Evolutionary conservation across 2,329 filamentous ascomycete species (phyloP), one percentile per base, ranked within the genome.

Genomic region (Alternaria sp.): DNA sequence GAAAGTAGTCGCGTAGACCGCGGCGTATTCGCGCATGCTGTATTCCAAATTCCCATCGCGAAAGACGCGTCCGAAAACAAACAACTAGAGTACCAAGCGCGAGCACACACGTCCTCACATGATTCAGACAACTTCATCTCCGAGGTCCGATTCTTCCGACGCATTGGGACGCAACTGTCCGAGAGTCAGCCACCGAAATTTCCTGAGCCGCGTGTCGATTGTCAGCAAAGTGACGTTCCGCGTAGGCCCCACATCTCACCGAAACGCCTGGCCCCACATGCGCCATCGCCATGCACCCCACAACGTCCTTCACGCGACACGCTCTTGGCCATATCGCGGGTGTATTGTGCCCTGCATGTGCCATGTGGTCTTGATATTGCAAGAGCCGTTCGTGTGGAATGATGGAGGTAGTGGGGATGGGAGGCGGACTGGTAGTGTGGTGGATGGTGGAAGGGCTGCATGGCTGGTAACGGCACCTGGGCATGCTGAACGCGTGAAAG

Each of bases 261-360:
- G 37, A n/a, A 41, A 41, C 37, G 37, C 37, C 8, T 18, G n/a
- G 71, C 71, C 71, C 71, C 71, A 73, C 70, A 71, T 71, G 47
- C 51, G 51, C 41, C 54, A 55, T 37, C 20, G 3, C 1, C 6
- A 53, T 37, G 45, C 30, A 55, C 53, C 53, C 60, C 50, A 63
- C 55, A 37, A 37, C 55, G 20, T 44, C 57, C 33, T 45, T 55
- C 46, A 47, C 45, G 30, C 61, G 41, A 60, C 61, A 2, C 6
- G 25, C 6, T 33, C 44, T 28, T 56, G 28, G 50, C 58, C 26
- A 54, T 33, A 20, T 26, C 23, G 20, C 26, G 28, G 46, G n/a
- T 51, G 28, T 28, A 44, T 20, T 23, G 56, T 37, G 30, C 23
- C 21, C 30, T 63, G 41, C 47, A 63, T 54, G 30, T 45, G 55